These are phyloP conservation scores for Kwoniella sp. DNA, from an alignment of 768 basidiomycete genomes.

Conservation along the genomic window DNA sequence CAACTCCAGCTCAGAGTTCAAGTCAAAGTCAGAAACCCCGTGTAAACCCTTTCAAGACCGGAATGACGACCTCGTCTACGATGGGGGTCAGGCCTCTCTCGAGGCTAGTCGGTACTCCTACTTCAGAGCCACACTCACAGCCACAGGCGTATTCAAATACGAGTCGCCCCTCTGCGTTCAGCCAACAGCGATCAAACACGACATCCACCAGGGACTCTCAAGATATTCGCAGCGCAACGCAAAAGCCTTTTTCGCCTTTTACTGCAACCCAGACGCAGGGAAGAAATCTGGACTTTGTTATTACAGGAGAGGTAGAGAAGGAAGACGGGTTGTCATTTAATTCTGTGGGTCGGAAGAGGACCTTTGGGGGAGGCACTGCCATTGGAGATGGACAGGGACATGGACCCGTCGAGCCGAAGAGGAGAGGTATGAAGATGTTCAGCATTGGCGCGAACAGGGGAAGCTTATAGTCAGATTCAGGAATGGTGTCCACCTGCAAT, in stretches of 20 bases:
- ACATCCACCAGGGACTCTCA: too few species aligned
- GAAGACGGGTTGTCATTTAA: conserved; percentile 11
- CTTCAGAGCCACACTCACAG: neutral
- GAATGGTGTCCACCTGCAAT: too few species aligned
- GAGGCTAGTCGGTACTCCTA: neutral
- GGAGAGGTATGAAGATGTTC: conserved; percentile 27
- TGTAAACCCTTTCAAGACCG: neutral
- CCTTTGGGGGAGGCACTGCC: conserved; percentile 1
- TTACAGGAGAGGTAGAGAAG: too few species aligned
- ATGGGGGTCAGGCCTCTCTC: neutral
- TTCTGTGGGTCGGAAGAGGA: conserved; percentile 5
- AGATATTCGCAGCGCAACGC: too few species aligned
- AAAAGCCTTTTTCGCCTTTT: neutral
- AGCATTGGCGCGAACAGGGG: conserved; percentile 4
- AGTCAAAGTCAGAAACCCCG: neutral
- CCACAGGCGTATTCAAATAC: too few species aligned
- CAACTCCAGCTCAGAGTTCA: neutral
- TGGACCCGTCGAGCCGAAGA: conserved; percentile 5
- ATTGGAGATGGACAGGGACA: neutral
- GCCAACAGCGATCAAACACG: too few species aligned
- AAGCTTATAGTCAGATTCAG: too few species aligned
- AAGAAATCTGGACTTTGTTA: neutral
- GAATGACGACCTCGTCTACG: neutral
- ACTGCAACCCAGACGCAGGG: neutral
- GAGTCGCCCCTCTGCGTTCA: too few species aligned